A percentile compares a stretch with the other conserved stretches of the same genome.
Conservation (phyloP, 306 rosid genomes). For the Oemleria cerasiformis region DNA sequence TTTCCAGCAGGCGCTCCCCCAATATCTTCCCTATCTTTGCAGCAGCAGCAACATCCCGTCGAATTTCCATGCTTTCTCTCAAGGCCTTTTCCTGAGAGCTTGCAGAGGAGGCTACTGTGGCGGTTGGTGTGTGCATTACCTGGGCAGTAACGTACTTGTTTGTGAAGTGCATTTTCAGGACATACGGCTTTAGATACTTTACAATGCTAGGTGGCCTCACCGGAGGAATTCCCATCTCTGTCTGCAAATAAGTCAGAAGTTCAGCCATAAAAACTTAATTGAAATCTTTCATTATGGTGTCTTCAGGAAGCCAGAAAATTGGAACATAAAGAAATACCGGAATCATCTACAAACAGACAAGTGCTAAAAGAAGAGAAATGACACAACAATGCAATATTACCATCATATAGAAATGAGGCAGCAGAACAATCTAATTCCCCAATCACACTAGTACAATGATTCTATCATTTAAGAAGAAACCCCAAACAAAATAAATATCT, state of each 20-base stretch:
- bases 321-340: neutral
- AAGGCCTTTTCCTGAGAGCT: conserved; percentile 79
- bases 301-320: neutral
- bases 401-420: neutral
- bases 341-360: neutral
- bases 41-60: conserved; percentile 85
- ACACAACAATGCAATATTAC: neutral
- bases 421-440: neutral
- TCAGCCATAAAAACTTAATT: neutral
- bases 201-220: conserved; percentile 53
- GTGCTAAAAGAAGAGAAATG: neutral
- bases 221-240: conserved; percentile 75
- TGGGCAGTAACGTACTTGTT: conserved; percentile 76
- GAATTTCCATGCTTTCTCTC: conserved; percentile 57
- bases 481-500: neutral
- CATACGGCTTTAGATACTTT: conserved; percentile 75
- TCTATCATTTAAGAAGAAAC: neutral
- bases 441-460: neutral
- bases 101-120: conserved; percentile 77
- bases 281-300: neutral
- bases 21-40: conserved; percentile 78
- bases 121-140: conserved; percentile 79
- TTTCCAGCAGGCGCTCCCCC: conserved; percentile 69
- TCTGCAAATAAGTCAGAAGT: conserved; percentile 11
- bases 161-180: conserved; percentile 84